Base-by-base conservation (phyloP, 179 eudicot species). In the Patellifolia procumbens region DNA sequence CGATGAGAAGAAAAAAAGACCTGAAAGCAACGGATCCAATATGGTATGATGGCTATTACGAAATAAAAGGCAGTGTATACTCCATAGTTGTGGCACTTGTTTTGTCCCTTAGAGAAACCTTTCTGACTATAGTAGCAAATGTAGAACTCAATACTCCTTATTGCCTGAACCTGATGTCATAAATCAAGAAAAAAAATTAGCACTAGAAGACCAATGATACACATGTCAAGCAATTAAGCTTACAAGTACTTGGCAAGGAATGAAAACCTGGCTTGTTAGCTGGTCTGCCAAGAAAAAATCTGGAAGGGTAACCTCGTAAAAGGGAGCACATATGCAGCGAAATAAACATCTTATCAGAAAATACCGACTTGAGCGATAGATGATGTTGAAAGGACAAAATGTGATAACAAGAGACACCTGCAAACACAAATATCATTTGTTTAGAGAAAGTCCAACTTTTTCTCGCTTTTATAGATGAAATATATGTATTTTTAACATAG, bases 221-320 rank as follows among this genome's bases (percentile, higher is more conserved):
- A 19, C 19, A 12, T 22, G 35, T 26, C 45, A 2, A 45, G 53
- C 49, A n/a, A 24, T 17, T 49, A 58, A 65, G n/a, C n/a, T n/a
- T n/a, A n/a, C n/a, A n/a, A 42, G 55, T 61, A 32, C 37, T 34
- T 6, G 16, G 53, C 8, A 70, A 55, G 60, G 76, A 26, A 66
- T n/a, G 22, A 51, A 0, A 56, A 89, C 93, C 97, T 89, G 92
- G 80, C 95, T 90, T 19, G 91, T 89, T 11, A 90, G 80, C 76
- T 90, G 95, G 74, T 89, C 94, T 16, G 94, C 92, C 79, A 91
- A 77, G 85, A 87, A 89, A 81, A 88, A 88, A 68, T 89, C 92
- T 53, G 92, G 75, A 68, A 91, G 90, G 19, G 90, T 84, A 67
- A 91, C 94, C 92, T 84, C 86, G 70, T 90, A 89, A 49, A 90